Evolutionary conservation across 768 basidiomycete genomes (phyloP).

Genomic region (Vararia minispora): DNA sequence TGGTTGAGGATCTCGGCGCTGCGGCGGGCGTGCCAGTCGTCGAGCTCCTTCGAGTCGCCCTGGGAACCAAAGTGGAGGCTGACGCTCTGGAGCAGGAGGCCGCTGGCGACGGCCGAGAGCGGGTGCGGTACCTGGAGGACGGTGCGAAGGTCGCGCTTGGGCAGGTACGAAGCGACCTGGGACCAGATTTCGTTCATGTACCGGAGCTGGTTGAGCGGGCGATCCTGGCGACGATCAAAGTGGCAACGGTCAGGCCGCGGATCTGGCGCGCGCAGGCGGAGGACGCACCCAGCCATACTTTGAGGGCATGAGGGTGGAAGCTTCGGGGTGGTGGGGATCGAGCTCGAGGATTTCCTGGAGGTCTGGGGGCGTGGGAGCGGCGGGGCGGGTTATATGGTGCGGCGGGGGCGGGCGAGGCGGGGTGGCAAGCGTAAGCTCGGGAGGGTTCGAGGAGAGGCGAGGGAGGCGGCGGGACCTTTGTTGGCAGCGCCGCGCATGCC

Average conservation of each 20-base stretch:
- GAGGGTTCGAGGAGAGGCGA: slow-evolving; percentile 10
- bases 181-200: slow-evolving; percentile 67
- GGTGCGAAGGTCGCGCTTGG: slow-evolving; percentile 53
- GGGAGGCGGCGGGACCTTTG: slow-evolving; percentile 36
- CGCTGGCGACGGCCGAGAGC: slow-evolving; percentile 57
- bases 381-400: too few species aligned
- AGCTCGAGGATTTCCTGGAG: slow-evolving; percentile 47
- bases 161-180: slow-evolving; percentile 51
- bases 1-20: slow-evolving; percentile 63
- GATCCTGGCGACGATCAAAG: too few species aligned
- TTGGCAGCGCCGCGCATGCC: slow-evolving; percentile 52
- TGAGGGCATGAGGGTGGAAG: slow-evolving; percentile 46
- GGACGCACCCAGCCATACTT: slow-evolving; percentile 45
- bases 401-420: not conserved
- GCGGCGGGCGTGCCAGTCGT: slow-evolving; percentile 46
- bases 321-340: slow-evolving; percentile 64
- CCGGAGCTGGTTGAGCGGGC: slow-evolving; percentile 34
- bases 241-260: too few species aligned
- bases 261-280: slow-evolving; percentile 1
- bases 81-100: slow-evolving; percentile 52
- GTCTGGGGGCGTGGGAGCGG: slow-evolving; percentile 30
- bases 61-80: slow-evolving; percentile 48
- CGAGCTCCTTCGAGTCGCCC: slow-evolving; percentile 24
- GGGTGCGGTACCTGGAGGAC: slow-evolving; percentile 54
- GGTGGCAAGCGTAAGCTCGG: slow-evolving; percentile 10